Evolutionary conservation across 2,329 filamentous ascomycete genomes (phyloP), one percentile per base, ranked within the genome.

Genomic region (Herpomyces periplanetae): DNA sequence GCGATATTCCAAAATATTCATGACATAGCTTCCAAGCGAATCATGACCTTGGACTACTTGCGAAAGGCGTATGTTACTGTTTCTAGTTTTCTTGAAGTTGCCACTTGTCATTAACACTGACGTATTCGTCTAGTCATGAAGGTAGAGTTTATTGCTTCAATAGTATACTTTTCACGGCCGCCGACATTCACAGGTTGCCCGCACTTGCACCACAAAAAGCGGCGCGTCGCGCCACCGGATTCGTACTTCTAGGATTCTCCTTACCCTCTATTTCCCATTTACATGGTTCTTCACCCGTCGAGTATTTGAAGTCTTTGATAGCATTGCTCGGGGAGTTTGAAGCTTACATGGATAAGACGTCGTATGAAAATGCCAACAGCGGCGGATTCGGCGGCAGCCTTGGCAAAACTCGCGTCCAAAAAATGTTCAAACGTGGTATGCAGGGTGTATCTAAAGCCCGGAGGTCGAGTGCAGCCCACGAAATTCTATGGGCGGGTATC

Each of bases 61-160:
- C 56, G 73, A 25, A 87, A 84, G 42, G 63, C 71, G 69, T 85
- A 42, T 29, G 66, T 49, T 13, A 8, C 5, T 10, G 13, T 19
- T n/a, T 17, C 15, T 17, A 13, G 9, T 7, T 13, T 16, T 9
- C 16, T 15, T 5, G 13, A 16, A 7, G 3, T 13, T 11, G 8
- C 3, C 8, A 9, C 5, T 32, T 22, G 30, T 13, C 5, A 16
- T 20, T 17, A 15, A 14, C 4, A 22, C 7, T 17, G 5, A 16
- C 1, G 16, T 11, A 17, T 2, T 2, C 20, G n/a, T 4, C 19
- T 34, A 85, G 69, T 11, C 73, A 96, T 34, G 71, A 88, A 40
- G 73, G 75, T 24, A 60, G 69, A 23, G 59, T 87, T 16, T 91
- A 85, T 44, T 91, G 80, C 73, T 88, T 91, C 47, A 88, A 88